phyloP scores from a whole-genome alignment of 768 basidiomycete species.

The Boletus sp. region DNA sequence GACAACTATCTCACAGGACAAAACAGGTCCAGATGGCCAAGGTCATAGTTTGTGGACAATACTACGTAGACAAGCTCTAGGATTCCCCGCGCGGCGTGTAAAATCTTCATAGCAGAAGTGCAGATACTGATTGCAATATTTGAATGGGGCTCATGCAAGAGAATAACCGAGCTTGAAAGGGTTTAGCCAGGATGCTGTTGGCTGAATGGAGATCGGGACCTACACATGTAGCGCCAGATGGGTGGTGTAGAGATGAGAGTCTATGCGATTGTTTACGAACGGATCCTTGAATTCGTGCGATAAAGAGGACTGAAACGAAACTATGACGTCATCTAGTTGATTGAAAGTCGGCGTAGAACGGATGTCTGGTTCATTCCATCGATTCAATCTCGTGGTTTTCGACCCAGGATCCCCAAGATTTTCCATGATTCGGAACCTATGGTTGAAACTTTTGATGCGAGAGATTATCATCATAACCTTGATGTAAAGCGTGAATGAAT shows the following conservation, averaged over 20 bases:
- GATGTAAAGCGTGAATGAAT: conserved; percentile 70
- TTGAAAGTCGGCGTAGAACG: conserved; percentile 61
- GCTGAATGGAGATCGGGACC: conserved; percentile 21
- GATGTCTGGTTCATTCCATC: conserved; percentile 50
- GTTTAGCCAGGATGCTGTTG: conserved; percentile 35
- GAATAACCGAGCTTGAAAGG: conserved; percentile 54
- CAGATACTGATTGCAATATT: conserved; percentile 56
- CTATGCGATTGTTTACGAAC: conserved; percentile 50
- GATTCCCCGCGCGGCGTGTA: conserved; percentile 63
- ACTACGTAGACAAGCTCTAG: conserved; percentile 66
- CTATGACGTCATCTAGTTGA: conserved; percentile 58
- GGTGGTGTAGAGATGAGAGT: conserved; percentile 53
- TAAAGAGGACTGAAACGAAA: conserved; percentile 57
- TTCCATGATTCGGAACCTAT: conserved; percentile 60
- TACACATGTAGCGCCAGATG: conserved; percentile 34
- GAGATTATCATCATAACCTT: conserved; percentile 68
- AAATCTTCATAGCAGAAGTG: conserved; percentile 65
- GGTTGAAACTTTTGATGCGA: conserved; percentile 60
- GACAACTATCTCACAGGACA: conserved; percentile 50
- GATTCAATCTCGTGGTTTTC: conserved; percentile 22
- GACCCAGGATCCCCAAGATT: conserved; percentile 54
- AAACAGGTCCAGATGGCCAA: conserved; percentile 68
- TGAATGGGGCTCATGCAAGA: conserved; percentile 78
- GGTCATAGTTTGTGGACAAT: conserved; percentile 69
- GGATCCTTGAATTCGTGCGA: conserved; percentile 56